Conservation (phyloP, 192 early-diverging fungal genomes). For the Backusella psychrophila region DNA sequence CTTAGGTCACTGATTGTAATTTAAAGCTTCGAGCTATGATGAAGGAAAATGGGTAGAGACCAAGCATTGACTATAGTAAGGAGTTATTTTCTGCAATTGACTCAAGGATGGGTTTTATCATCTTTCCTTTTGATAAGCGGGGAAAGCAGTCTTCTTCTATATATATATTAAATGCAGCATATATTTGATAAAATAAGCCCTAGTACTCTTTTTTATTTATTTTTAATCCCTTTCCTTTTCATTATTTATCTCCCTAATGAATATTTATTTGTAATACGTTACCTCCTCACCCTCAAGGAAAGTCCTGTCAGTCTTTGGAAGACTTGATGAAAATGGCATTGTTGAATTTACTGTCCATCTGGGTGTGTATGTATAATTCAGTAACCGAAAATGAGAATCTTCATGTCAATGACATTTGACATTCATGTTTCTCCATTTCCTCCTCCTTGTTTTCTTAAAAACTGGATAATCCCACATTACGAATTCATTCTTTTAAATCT, state of each 20-base stretch:
- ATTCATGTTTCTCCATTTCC: background rate
- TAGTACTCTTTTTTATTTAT: background rate
- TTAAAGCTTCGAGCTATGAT: conserved; percentile 55
- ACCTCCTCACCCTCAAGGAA: conserved; percentile 76
- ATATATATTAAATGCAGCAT: background rate
- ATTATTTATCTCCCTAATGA: background rate
- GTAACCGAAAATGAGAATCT: background rate
- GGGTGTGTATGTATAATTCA: background rate
- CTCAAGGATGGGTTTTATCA: conserved; percentile 77
- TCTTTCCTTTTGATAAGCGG: conserved; percentile 85
- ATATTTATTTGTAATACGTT: conserved; percentile 8
- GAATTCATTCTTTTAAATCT: background rate
- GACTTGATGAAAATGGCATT: conserved; percentile 89
- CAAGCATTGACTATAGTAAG: no score
- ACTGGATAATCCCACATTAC: background rate
- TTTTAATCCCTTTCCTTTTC: background rate
- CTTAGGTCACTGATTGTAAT: background rate
- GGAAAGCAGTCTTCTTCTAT: conserved; percentile 74
- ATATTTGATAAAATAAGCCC: background rate
- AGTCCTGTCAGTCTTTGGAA: conserved; percentile 51
- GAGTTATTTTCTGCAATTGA: conserved; percentile 59
- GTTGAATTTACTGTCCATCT: conserved; percentile 72
- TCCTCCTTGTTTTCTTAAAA: background rate
- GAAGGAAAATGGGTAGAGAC: no score
- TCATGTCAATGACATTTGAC: background rate